A percentile compares a stretch with the other conserved stretches of the same genome.
These are phyloP conservation scores for Epichloe sylvatica DNA, from an alignment of 2,329 filamentous ascomycete genomes.

Conservation along the genomic window DNA sequence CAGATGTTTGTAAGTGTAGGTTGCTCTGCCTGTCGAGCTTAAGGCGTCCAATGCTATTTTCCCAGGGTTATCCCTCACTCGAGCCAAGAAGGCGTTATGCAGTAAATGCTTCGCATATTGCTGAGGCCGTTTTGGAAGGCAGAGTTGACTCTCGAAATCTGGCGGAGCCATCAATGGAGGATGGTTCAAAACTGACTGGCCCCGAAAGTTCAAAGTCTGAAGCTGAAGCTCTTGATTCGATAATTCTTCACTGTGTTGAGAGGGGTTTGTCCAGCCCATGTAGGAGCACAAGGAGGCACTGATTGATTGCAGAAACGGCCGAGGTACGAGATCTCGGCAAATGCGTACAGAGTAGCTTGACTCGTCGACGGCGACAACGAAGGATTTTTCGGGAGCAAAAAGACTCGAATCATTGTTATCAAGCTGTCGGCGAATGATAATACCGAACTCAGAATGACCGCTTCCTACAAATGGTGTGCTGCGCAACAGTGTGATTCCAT, in stretches of 20 bases:
- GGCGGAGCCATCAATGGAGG: background rate
- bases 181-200: background rate
- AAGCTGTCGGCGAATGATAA: background rate
- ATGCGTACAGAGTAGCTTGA: background rate
- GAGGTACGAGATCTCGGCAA: background rate
- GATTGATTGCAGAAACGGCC: background rate
- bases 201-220: background rate
- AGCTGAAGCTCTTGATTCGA: background rate
- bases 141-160: background rate
- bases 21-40: background rate
- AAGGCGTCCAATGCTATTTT: background rate
- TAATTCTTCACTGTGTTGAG: background rate
- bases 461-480: background rate
- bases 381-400: background rate
- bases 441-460: background rate
- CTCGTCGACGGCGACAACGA: background rate
- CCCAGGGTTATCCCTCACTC: background rate
- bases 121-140: background rate
- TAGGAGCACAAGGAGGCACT: background rate
- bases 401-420: background rate
- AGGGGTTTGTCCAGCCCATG: background rate
- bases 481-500: background rate
- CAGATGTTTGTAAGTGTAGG: background rate
- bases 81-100: background rate
- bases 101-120: background rate